Evolutionary conservation across 495 filamentous ascomycete species (phyloP).

Genomic region (Hypoxylon subgilvum): DNA sequence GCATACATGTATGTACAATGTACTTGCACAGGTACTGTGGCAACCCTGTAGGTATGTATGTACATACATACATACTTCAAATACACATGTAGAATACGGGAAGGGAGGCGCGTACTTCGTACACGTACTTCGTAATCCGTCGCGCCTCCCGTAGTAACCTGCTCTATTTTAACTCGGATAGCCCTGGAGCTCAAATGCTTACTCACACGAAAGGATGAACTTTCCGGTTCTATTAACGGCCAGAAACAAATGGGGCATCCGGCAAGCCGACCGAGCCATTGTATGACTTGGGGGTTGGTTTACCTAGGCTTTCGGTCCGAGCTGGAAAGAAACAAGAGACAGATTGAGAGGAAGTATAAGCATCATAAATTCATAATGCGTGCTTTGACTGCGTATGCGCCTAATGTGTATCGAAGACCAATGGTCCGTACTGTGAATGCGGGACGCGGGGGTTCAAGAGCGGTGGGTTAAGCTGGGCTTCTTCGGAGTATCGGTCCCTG

Average conservation of each 20-base stretch:
- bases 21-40: slow-evolving; percentile 38
- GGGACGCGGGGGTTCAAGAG: slow-evolving; percentile 34
- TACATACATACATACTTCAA: too few species aligned
- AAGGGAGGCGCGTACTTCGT: slow-evolving; percentile 24
- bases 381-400: slow-evolving; percentile 17
- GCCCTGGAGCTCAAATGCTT: not conserved
- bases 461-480: slow-evolving; percentile 25
- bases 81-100: too few species aligned
- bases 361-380: not conserved
- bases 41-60: too few species aligned
- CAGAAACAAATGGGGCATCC: not conserved
- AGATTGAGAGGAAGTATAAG: slow-evolving; percentile 14
- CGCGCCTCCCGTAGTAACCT: slow-evolving; percentile 15
- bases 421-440: slow-evolving; percentile 26
- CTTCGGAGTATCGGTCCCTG: slow-evolving; percentile 38
- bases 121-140: slow-evolving; percentile 31
- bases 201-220: too few species aligned
- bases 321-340: slow-evolving; percentile 12
- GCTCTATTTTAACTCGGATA: slow-evolving; percentile 10
- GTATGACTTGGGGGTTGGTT: too few species aligned
- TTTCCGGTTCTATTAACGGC: too few species aligned
- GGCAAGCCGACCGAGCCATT: slow-evolving; percentile 19
- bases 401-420: slow-evolving; percentile 7
- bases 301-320: slow-evolving; percentile 16
- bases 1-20: too few species aligned